Evolutionary conservation across 345 rosid species (phyloP), one percentile per base, ranked within the genome.

Genomic region (Murraya koenigii): DNA sequence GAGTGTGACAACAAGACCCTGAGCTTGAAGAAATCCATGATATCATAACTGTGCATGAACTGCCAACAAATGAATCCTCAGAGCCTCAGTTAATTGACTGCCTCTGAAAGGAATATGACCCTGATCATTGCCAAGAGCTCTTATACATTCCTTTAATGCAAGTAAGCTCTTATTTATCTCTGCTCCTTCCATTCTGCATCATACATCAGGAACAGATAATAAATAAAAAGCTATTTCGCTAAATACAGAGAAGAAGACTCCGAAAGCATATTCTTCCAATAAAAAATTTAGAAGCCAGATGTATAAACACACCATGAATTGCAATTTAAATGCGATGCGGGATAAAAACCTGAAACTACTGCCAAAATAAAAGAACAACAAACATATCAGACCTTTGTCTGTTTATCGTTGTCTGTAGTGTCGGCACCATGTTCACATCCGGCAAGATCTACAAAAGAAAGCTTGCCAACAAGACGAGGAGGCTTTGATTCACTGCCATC

Each of bases 401-500:
- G 98, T 80, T 93, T 95, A 83, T 95, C 99, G 78, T 95, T 95
- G 84, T 95, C 99, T 36, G 99, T 95, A 70, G 99, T 93, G 82
- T 93, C 99, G 25, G 99, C 98, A 77, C 99, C 99, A 66, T 98
- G 96, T 81, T 93, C 99, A 87, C 99, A 91, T 88, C 98, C 99
- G 66, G 98, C 99, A 75, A 95, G 96, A 88, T 95, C 99, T 66
- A 95, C 92, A 81, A 95, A 95, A 69, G 99, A 95, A 61, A 93
- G 98, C 82, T 95, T 93, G 66, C 99, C 99, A 80, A 93, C 91
- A 22, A 90, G 84, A 80, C 94, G 94, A n/a, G 96, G 93, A 73
- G 95, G 96, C 90, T 95, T 95, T 65, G 96, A 84, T 74, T 91
- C 96, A 78, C 75, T 93, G 58, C 96, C 94, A 81, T 92, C 96